A percentile compares a stretch with the other conserved stretches of the same genome.
Evolutionary conservation across 495 filamentous ascomycete species (phyloP).

Genomic region (Xylaria flabelliformis): DNA sequence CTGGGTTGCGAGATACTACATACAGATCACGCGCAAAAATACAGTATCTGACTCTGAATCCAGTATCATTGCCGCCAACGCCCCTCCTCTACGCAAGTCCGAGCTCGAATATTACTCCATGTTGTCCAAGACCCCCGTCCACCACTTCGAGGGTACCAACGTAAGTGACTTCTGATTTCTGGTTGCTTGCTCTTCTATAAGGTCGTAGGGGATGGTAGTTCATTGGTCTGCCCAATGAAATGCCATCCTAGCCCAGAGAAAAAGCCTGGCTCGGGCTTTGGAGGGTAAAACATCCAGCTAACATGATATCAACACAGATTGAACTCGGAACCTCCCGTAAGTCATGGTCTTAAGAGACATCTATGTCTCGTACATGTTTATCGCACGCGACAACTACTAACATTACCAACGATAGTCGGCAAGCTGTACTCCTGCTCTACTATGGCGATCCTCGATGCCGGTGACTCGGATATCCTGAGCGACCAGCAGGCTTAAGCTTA

Average conservation of each 20-base stretch:
- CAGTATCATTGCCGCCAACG: slow-evolving; percentile 82
- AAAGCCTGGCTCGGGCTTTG: slow-evolving; percentile 77
- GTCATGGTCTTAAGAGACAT: slow-evolving; percentile 23
- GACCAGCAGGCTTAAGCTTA: slow-evolving; percentile 61
- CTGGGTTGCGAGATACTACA: neutral
- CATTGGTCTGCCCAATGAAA: slow-evolving; percentile 25
- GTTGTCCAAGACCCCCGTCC: slow-evolving; percentile 90
- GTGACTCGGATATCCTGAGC: slow-evolving; percentile 96
- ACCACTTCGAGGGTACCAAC: slow-evolving; percentile 97
- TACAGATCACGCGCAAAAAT: neutral
- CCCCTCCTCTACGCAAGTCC: slow-evolving; percentile 91
- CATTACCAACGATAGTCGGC: slow-evolving; percentile 61
- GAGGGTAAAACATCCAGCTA: slow-evolving; percentile 74
- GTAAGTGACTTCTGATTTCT: slow-evolving; percentile 64
- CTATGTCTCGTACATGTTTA: neutral
- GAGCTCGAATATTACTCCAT: slow-evolving; percentile 88
- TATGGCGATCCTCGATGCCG: slow-evolving; percentile 94
- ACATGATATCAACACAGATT: slow-evolving; percentile 67
- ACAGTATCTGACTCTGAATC: neutral
- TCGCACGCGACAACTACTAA: slow-evolving; percentile 34
- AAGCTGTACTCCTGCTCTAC: slow-evolving; percentile 90
- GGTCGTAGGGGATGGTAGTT: slow-evolving; percentile 29
- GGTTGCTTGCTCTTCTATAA: slow-evolving; percentile 20
- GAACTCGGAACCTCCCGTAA: slow-evolving; percentile 84
- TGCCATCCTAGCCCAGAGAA: slow-evolving; percentile 71